Evolutionary conservation across 306 rosid species (phyloP), one percentile per base, ranked within the genome.

Genomic region (Crotalaria pallida): DNA sequence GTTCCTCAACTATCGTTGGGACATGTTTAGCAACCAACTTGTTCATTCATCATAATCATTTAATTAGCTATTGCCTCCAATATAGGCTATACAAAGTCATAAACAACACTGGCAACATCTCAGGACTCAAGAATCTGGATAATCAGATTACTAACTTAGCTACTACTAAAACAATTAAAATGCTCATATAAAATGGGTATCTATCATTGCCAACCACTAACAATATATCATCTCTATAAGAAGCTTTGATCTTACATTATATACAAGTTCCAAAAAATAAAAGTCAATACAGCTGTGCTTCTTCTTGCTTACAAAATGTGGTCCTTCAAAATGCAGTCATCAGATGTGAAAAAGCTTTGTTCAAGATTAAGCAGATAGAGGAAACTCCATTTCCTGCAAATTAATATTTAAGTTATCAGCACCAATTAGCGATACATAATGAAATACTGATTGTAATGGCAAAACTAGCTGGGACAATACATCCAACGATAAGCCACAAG

Each of bases 221-320:
- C n/a, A 56, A 9, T 40, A 55, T 48, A 26, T 26, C 38, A 53
- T 36, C 31, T 57, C 59, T 82, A 44, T 64, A 2, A 78, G 75
- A 74, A 41, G 78, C 26, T 58, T 26, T 26, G 62, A 65, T 45
- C 74, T 70, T 76, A 31, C 76, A 68, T 33, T 51, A 34, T 69
- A 29, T 77, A 77, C 83, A 70, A 64, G 61, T 48, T 12, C 33
- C 44, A 60, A 18, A 66, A 66, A 2, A 72, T 27, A 26, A 26
- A 4, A 9, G 74, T 43, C 17, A 36, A 71, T 56, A 71, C 56
- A 69, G 60, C 15, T 24, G 55, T 3, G 13, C 24, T 71, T 44
- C 24, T 71, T 44, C 51, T 12, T 9, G 59, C 44, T 44, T 17
- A 5, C 34, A 51, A 67, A 27, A 72, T 15, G 65, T 21, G 22